phyloP scores from a whole-genome alignment of 2,329 filamentous ascomycete species.

The Venturia pyrina region DNA sequence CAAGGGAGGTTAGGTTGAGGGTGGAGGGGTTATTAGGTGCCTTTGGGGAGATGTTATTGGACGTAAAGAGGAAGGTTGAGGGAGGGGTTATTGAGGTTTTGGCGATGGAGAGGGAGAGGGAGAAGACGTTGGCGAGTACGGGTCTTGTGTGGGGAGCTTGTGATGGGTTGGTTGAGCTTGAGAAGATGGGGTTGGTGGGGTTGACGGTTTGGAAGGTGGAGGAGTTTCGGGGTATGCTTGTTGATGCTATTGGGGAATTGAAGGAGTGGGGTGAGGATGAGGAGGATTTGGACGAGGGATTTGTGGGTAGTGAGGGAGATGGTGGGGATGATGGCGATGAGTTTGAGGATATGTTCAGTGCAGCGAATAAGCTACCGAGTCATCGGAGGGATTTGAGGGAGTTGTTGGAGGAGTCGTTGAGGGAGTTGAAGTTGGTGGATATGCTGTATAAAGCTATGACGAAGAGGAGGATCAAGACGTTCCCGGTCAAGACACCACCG shows the following conservation, averaged over 20 bases:
- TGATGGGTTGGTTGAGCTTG: constrained; percentile 58
- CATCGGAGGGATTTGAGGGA: constrained; percentile 56
- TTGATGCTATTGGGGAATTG: constrained; percentile 76
- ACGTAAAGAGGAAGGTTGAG: constrained; percentile 7
- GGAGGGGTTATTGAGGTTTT: neutral
- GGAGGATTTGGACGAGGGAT: constrained; percentile 44
- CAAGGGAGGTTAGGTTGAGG: constrained; percentile 50
- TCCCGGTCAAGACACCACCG: constrained; percentile 23
- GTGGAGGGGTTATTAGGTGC: constrained; percentile 35
- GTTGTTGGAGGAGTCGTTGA: constrained; percentile 54
- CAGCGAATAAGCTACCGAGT: constrained; percentile 51
- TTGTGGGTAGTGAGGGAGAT: constrained; percentile 24
- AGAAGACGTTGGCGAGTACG: constrained; percentile 42
- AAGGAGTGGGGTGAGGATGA: constrained; percentile 78
- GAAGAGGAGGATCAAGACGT: constrained; percentile 57
- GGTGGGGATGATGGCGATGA: constrained; percentile 32
- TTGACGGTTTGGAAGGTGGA: constrained; percentile 62
- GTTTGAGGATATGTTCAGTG: constrained; percentile 59
- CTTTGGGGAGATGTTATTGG: constrained; percentile 3
- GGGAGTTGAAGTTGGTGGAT: constrained; percentile 55
- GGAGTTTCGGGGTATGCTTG: constrained; percentile 62
- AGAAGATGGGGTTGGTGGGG: constrained; percentile 57
- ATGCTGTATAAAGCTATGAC: constrained; percentile 59
- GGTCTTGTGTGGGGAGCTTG: constrained; percentile 78
- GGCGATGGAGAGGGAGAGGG: constrained; percentile 12